These are phyloP conservation scores for Macadamia integrifolia DNA, from an alignment of 164 flowering plant genomes.

Conservation along the genomic window DNA sequence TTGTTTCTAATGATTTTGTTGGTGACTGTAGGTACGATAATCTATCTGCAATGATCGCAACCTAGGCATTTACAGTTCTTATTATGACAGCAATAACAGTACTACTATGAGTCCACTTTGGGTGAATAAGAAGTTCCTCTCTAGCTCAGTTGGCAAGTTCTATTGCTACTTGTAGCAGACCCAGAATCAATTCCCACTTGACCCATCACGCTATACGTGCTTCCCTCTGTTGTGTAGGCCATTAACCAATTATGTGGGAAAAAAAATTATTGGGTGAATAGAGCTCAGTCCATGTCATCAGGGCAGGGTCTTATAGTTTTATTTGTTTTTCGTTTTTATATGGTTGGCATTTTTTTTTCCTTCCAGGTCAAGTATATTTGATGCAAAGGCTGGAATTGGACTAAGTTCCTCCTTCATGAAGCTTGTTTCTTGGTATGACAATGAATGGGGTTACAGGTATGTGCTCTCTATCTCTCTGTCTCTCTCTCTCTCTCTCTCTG, in stretches of 20 bases:
- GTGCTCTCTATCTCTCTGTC: not conserved
- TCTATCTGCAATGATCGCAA: not conserved
- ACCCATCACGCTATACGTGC: too few species aligned
- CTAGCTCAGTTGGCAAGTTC: too few species aligned
- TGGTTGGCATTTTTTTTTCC: not conserved
- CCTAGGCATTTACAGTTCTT: too few species aligned
- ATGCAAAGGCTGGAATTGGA: conserved; percentile 97
- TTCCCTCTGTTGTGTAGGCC: too few species aligned
- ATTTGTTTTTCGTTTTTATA: not conserved
- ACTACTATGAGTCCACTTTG: not conserved
- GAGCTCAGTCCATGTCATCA: too few species aligned
- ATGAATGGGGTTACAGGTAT: conserved; percentile 99
- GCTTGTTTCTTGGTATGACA: conserved; percentile 93
- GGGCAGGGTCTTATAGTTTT: not conserved
- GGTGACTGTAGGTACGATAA: conserved; percentile 77
- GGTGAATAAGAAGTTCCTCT: not conserved
- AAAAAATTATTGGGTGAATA: too few species aligned
- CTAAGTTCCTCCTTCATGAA: conserved; percentile 82
- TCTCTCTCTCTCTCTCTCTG: conserved; percentile 9
- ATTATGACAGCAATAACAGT: too few species aligned
- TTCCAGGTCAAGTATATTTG: conserved; percentile 87
- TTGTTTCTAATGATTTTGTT: conserved; percentile 91
- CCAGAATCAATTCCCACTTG: too few species aligned
- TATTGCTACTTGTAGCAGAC: too few species aligned
- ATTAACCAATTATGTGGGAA: too few species aligned